Evolutionary conservation across 2,329 filamentous ascomycete species (phyloP).

Genomic region (Colletotrichum tofieldiae): DNA sequence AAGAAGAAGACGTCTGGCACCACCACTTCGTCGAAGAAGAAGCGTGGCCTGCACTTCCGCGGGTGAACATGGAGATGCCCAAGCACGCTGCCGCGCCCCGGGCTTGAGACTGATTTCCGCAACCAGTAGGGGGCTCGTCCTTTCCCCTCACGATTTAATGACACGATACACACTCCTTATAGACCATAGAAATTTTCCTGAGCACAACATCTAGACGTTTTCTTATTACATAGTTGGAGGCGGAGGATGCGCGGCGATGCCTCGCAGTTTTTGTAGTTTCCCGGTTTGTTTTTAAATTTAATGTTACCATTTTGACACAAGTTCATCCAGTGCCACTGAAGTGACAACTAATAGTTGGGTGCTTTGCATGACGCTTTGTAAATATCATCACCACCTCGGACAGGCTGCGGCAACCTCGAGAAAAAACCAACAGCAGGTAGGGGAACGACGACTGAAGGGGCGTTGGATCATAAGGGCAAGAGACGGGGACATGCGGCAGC

Average conservation of each 20-base stretch:
- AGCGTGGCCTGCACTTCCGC: conserved; percentile 28
- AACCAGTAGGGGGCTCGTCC: neutral
- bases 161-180: conserved; percentile 3
- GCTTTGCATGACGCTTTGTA: neutral
- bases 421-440: no score
- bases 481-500: no score
- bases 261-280: neutral
- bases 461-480: no score
- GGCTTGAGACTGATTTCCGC: neutral
- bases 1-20: conserved; percentile 25
- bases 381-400: no score
- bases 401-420: no score
- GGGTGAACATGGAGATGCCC: conserved; percentile 23
- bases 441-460: no score
- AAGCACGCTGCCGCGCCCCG: conserved; percentile 24
- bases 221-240: neutral
- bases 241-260: neutral
- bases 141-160: neutral
- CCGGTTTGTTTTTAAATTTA: no score
- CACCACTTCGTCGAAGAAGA: conserved; percentile 17
- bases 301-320: no score
- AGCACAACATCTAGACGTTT: conserved; percentile 8
- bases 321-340: neutral
- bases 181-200: conserved; percentile 17
- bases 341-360: no score